These are phyloP conservation scores for Amaranthus cruentus DNA, from an alignment of 148 eudicot genomes.

Conservation along the genomic window DNA sequence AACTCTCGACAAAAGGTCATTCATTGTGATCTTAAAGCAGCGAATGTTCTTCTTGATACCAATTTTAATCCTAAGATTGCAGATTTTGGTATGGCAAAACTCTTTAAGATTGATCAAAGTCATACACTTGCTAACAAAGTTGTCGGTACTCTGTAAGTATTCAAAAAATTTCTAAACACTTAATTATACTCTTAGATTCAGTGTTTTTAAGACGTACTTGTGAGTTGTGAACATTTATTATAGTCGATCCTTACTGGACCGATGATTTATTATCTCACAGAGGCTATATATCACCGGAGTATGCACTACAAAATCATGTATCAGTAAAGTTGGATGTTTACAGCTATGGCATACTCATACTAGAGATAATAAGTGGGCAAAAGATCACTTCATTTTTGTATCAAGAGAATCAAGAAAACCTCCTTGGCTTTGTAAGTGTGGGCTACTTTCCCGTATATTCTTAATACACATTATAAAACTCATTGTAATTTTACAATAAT, in stretches of 20 bases:
- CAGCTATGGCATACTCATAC: constrained; percentile 31
- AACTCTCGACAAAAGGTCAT: constrained; percentile 33
- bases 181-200: neutral
- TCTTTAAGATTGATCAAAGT: constrained; percentile 31
- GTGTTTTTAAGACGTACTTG: too few relatives aligned
- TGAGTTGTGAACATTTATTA: neutral
- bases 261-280: constrained; percentile 1
- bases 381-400: constrained; percentile 7
- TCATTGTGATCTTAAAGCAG: constrained; percentile 43
- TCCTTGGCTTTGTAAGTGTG: constrained; percentile 12
- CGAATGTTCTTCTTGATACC: constrained; percentile 33
- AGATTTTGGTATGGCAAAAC: constrained; percentile 45
- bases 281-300: constrained; percentile 31
- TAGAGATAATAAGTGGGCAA: constrained; percentile 27
- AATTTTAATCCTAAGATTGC: constrained; percentile 45
- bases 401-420: constrained; percentile 10
- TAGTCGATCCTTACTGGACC: too few relatives aligned
- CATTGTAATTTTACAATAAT: neutral
- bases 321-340: constrained; percentile 29
- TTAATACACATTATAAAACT: neutral
- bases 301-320: constrained; percentile 17
- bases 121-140: constrained; percentile 32
- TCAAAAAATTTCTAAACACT: neutral
- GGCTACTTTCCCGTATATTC: neutral
- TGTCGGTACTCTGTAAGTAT: constrained; percentile 36